These are phyloP conservation scores for Beauveria medogensis DNA, from an alignment of 2,329 filamentous ascomycete species.

Conservation along the genomic window DNA sequence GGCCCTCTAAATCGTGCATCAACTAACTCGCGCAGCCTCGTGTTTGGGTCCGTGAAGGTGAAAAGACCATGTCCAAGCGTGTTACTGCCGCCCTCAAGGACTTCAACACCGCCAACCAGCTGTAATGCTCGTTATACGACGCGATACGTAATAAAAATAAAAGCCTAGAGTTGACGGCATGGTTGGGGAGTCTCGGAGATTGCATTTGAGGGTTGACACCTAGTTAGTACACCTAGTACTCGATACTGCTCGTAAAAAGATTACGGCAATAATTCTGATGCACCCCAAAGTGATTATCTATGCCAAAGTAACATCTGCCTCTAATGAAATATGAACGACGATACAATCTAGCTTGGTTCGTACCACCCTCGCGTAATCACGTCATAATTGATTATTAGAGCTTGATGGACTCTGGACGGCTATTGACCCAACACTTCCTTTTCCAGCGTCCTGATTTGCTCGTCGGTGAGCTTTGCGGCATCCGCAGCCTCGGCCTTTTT, in stretches of 20 bases:
- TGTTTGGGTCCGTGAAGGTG: slow-evolving; percentile 93
- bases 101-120: slow-evolving; percentile 57
- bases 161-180: neutral
- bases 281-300: neutral
- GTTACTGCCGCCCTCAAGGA: slow-evolving; percentile 75
- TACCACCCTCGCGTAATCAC: neutral
- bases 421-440: slow-evolving; percentile 35
- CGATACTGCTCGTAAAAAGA: neutral
- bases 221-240: neutral
- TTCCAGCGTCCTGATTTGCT: slow-evolving; percentile 35
- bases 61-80: slow-evolving; percentile 90
- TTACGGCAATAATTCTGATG: neutral
- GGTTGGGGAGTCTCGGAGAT: slow-evolving; percentile 4
- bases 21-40: slow-evolving; percentile 50
- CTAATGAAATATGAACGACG: neutral
- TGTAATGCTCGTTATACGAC: slow-evolving; percentile 18
- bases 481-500: slow-evolving; percentile 32
- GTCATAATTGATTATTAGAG: neutral
- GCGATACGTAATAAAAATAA: neutral
- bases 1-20: neutral
- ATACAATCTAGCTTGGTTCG: slow-evolving; percentile 1
- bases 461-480: slow-evolving; percentile 29
- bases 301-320: neutral
- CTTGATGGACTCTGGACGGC: neutral
- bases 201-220: neutral